phyloP scores from a whole-genome alignment of 2,329 filamentous ascomycete genomes.

The Paracamarosporium sp. region DNA sequence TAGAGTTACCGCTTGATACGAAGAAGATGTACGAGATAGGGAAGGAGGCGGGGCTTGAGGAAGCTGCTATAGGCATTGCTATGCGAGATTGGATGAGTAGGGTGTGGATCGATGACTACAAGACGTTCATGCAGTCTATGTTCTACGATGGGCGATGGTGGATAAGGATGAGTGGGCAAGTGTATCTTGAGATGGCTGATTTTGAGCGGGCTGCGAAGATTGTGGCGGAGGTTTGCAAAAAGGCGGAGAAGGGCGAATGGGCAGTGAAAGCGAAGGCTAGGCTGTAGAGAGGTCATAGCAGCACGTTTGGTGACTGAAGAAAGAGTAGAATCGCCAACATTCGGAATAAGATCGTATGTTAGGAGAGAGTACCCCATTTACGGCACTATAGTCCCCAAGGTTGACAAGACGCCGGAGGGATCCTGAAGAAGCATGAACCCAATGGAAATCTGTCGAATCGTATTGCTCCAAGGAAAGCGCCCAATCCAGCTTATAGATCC shows the following conservation, averaged over 20 bases:
- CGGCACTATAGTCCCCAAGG: neutral
- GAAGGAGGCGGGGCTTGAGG: conserved; percentile 20
- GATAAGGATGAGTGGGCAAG: conserved; percentile 78
- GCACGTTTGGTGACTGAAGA: no score
- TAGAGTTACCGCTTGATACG: conserved; percentile 70
- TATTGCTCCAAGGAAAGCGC: neutral
- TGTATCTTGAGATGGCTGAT: conserved; percentile 81
- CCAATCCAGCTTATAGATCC: neutral
- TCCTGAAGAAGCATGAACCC: neutral
- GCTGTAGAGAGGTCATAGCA: conserved; percentile 13
- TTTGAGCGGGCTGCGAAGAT: conserved; percentile 73
- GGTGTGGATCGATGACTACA: conserved; percentile 61
- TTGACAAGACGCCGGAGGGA: neutral
- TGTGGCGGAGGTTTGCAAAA: conserved; percentile 64
- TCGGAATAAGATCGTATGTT: neutral
- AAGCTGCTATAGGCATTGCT: conserved; percentile 23
- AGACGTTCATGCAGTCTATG: conserved; percentile 74
- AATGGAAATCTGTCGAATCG: neutral
- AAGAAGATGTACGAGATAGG: conserved; percentile 33
- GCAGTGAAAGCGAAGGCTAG: conserved; percentile 11
- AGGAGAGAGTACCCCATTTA: neutral
- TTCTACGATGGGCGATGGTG: conserved; percentile 69
- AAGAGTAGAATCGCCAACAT: neutral
- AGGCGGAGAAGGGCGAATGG: conserved; percentile 56
- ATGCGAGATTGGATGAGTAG: conserved; percentile 52